phyloP scores from a whole-genome alignment of 1,284 basidiomycete genomes.

The Sanghuangporus sanghuang region DNA sequence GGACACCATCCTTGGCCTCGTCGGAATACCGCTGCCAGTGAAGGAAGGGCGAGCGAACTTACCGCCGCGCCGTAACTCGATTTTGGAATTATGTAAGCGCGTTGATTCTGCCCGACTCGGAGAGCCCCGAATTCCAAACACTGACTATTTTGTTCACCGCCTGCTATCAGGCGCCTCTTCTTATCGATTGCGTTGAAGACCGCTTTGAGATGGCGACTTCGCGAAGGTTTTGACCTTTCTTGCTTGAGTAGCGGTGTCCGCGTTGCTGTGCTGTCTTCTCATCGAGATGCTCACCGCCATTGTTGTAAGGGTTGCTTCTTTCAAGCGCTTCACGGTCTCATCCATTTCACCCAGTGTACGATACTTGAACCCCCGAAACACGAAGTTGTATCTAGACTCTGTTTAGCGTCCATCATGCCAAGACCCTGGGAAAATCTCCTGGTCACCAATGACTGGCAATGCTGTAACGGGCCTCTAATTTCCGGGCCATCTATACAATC shows the following conservation, averaged over 20 bases:
- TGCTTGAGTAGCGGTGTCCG: neutral
- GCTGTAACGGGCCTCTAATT: too few species aligned
- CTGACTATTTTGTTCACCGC: neutral
- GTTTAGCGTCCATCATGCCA: neutral
- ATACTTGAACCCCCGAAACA: neutral
- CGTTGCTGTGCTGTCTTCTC: neutral
- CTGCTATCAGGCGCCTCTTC: neutral
- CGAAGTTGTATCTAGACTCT: neutral
- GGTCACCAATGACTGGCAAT: neutral
- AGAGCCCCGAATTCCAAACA: conserved; percentile 22
- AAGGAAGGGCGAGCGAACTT: neutral
- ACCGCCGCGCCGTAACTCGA: neutral
- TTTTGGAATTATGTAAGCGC: neutral
- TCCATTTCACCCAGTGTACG: neutral
- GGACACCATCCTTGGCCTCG: conserved; percentile 40
- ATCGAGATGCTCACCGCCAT: neutral
- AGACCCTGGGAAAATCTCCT: neutral
- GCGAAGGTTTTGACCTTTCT: neutral
- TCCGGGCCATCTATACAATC: too few species aligned
- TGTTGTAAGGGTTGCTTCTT: neutral
- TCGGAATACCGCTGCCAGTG: too few species aligned
- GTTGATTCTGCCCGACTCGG: conserved; percentile 14
- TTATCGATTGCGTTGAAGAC: neutral
- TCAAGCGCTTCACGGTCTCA: neutral
- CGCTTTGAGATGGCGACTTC: neutral